Percentiles rank a stretch among this genome's conserved stretches.
Conservation (phyloP, 495 filamentous ascomycete genomes). For the Venustampulla echinocandica region DNA sequence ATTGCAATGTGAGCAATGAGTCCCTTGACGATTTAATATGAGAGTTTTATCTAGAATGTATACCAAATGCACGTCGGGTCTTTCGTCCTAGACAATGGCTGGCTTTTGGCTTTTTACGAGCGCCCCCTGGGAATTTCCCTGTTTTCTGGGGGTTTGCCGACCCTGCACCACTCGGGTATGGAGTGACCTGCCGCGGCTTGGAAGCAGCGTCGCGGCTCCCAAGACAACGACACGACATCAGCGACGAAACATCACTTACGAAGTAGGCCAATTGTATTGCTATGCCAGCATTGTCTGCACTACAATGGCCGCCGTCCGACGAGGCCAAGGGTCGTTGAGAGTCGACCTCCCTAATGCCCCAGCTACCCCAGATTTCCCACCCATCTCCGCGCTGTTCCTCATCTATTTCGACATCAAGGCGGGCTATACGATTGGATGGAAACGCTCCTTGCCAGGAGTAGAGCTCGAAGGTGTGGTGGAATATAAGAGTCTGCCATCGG, state of each 20-base stretch:
- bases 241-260: not conserved
- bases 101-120: no score
- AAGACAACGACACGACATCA: not conserved
- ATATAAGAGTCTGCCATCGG: conserved; percentile 89
- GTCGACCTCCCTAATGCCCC: conserved; percentile 26
- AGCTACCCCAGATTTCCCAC: conserved; percentile 47
- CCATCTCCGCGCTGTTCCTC: conserved; percentile 74
- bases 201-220: not conserved
- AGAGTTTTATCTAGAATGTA: no score
- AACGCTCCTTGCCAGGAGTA: conserved; percentile 60
- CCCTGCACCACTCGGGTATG: no score
- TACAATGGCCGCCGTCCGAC: conserved; percentile 25
- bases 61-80: no score
- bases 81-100: no score
- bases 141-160: no score
- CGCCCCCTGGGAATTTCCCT: no score
- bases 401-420: conserved; percentile 81
- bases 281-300: not conserved
- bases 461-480: conserved; percentile 85
- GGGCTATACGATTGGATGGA: conserved; percentile 83
- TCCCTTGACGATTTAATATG: no score
- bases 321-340: conserved; percentile 41
- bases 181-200: no score
- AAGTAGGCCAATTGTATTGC: no score
- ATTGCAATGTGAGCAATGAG: no score